These are phyloP conservation scores for Coemansia sp. DNA, from an alignment of 192 early-diverging fungal genomes.

Conservation along the genomic window DNA sequence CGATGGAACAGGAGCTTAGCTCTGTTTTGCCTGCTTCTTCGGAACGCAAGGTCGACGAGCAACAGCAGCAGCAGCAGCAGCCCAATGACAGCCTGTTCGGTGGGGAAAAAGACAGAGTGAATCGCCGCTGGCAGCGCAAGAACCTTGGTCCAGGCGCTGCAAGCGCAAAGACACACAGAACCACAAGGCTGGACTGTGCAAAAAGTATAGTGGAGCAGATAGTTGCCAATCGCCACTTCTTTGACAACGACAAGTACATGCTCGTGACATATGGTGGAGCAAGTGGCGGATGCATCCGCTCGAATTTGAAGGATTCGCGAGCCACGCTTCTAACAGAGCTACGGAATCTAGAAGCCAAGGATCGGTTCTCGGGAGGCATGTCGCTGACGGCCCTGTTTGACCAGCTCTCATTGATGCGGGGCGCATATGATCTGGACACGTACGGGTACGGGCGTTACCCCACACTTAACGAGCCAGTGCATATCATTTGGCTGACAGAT, in stretches of 20 bases:
- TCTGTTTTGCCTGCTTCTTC: slow-evolving; percentile 1
- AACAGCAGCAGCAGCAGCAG: slow-evolving; percentile 10
- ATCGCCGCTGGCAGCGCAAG: slow-evolving; percentile 52
- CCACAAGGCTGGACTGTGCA: slow-evolving; percentile 65
- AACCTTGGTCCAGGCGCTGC: slow-evolving; percentile 1
- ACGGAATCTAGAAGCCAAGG: slow-evolving; percentile 61
- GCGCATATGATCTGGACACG: slow-evolving; percentile 64
- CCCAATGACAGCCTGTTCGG: slow-evolving; percentile 44
- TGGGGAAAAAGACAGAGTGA: slow-evolving; percentile 25
- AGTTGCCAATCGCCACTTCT: slow-evolving; percentile 53
- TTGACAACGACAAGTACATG: slow-evolving; percentile 74
- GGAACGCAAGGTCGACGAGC: slow-evolving; percentile 19
- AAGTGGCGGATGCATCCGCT: slow-evolving; percentile 28
- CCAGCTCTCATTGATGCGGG: slow-evolving; percentile 66
- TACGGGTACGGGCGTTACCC: slow-evolving; percentile 73
- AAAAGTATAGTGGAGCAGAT: slow-evolving; percentile 79
- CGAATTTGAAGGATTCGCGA: slow-evolving; percentile 56
- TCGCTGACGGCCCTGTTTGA: slow-evolving; percentile 70
- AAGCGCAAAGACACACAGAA: slow-evolving; percentile 9
- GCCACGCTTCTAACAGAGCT: slow-evolving; percentile 62
- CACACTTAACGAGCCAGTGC: slow-evolving; percentile 61
- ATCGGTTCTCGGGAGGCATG: slow-evolving; percentile 69
- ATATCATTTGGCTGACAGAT: slow-evolving; percentile 83
- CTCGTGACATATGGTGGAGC: slow-evolving; percentile 69
- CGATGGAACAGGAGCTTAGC: slow-evolving; percentile 67